Evolutionary conservation across 352 stramenopile genomes (phyloP), one percentile per base, ranked within the genome.

Genomic region (Pseudoperonospora humuli): DNA sequence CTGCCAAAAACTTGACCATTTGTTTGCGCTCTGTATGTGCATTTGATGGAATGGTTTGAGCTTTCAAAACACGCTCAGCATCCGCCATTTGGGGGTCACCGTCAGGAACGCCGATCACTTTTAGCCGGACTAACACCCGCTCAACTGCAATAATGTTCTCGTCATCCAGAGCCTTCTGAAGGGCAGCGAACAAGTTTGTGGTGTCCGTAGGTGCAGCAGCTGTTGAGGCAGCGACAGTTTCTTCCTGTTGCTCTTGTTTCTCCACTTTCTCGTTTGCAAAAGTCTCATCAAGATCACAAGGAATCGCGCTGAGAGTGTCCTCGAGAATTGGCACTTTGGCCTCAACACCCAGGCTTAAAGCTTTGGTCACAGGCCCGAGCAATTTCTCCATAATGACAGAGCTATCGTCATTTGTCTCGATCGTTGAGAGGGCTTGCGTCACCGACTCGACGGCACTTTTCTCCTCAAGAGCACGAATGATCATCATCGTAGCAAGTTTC

Each of bases 401-500:
- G 11, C 37, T 42, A 29, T 61, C 45, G 19, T 69, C 59, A 27
- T 55, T 42, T 54, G 60, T 42, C 9, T 25, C 38, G 7, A 69
- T 58, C 1, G 39, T 45, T 7, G 55, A 52, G 9, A 81, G 44
- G 5, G 61, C 64, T 17, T 75, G 67, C 2, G 56, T 61, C 19
- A 88, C 44, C 5, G 57, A 57, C 25, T 88, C 76, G 4, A 74
- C 55, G 0, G 64, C 73, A 15, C 73, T 79, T 49, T 86, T 86
- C 50, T 86, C 76, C 44, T 88, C 76, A 1, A 88, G 48, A 19
- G 76, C 65, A 32, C 76, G 71, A 47, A 88, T 88, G 40, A 86
- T 82, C 67, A 86, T 78, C 72, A 86, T 84, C 7, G 76, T 88
- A 20, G 70, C 76, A n/a, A 88, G 58, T 28, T 88, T 86, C 20